These are phyloP conservation scores for Dalbergia cultrata DNA, from an alignment of 306 rosid genomes.

Conservation along the genomic window DNA sequence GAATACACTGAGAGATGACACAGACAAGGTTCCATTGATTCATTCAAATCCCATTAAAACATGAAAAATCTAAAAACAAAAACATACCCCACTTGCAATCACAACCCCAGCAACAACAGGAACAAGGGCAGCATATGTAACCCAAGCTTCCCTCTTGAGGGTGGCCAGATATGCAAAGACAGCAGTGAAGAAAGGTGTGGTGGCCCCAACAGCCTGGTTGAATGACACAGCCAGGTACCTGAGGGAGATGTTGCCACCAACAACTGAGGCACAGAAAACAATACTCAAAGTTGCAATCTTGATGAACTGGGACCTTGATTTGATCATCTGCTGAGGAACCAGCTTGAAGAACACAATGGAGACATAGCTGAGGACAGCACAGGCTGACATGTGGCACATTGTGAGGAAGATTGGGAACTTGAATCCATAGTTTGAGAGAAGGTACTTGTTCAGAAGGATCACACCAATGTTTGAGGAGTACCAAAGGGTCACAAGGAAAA, in stretches of 20 bases:
- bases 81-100: constrained; percentile 98
- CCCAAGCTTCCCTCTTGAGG: constrained; percentile 94
- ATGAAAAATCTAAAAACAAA: constrained; percentile 7
- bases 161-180: constrained; percentile 86
- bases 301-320: constrained; percentile 82
- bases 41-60: constrained; percentile 11
- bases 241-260: constrained; percentile 92
- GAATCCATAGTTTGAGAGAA: constrained; percentile 91
- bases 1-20: background rate
- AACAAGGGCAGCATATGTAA: constrained; percentile 91
- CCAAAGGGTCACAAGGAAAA: constrained; percentile 77
- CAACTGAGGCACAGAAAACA: constrained; percentile 94
- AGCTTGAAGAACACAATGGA: constrained; percentile 85
- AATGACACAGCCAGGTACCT: constrained; percentile 93
- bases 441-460: constrained; percentile 87
- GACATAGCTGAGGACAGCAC: constrained; percentile 89
- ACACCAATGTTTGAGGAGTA: constrained; percentile 96
- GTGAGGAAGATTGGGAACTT: constrained; percentile 97
- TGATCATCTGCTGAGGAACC: constrained; percentile 85
- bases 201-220: constrained; percentile 97
- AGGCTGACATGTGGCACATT: constrained; percentile 98
- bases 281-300: constrained; percentile 87
- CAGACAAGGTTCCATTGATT: constrained; percentile 16
- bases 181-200: constrained; percentile 97
- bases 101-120: constrained; percentile 99